Conservation (phyloP, 768 basidiomycete genomes). For the Tricholoma matsutake region DNA sequence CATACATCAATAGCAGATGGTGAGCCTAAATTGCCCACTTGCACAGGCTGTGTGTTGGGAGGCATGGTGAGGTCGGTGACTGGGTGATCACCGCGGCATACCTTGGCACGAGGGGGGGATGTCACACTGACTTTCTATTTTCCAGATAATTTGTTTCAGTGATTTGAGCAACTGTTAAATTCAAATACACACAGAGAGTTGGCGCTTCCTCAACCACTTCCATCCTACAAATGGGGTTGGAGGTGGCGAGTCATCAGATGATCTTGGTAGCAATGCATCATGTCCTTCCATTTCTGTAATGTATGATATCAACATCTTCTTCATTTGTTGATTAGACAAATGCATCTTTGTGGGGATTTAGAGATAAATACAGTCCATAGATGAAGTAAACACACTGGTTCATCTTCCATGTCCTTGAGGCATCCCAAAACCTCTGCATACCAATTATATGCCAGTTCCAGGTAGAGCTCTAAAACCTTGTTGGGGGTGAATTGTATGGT, state of each 20-base stretch:
- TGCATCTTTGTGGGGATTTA: neutral
- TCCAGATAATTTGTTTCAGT: neutral
- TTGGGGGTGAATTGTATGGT: too few relatives aligned
- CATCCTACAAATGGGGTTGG: too few relatives aligned
- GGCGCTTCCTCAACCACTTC: neutral
- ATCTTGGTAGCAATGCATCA: neutral
- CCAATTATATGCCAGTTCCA: too few relatives aligned
- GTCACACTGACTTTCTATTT: neutral
- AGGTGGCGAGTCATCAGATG: too few relatives aligned
- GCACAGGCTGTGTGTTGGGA: too few relatives aligned
- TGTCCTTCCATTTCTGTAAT: neutral
- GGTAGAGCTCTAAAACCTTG: too few relatives aligned
- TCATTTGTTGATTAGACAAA: neutral
- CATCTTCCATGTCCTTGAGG: neutral
- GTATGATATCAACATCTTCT: neutral
- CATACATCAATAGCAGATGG: too few relatives aligned
- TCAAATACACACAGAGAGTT: neutral
- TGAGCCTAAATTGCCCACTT: too few relatives aligned
- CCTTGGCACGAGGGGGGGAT: neutral
- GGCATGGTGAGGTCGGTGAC: too few relatives aligned
- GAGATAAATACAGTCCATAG: too few relatives aligned
- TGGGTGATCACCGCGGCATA: too few relatives aligned
- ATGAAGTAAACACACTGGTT: neutral
- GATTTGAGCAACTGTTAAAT: neutral
- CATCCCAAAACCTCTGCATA: neutral